These are phyloP conservation scores for Botryosphaeria dothidea DNA, from an alignment of 2,329 filamentous ascomycete species.

Conservation along the genomic window DNA sequence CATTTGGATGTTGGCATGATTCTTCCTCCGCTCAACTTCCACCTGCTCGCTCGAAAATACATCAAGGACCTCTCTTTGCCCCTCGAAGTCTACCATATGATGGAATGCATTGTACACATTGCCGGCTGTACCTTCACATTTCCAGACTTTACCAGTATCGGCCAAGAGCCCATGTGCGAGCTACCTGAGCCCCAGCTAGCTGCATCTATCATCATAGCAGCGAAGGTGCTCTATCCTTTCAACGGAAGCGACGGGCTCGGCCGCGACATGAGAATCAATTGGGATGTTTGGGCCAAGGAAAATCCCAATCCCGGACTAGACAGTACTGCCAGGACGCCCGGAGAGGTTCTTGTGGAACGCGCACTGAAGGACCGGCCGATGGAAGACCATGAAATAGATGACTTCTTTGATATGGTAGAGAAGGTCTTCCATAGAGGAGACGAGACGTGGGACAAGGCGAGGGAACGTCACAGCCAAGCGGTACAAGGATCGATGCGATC, in stretches of 20 bases:
- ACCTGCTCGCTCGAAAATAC: slow-evolving; percentile 64
- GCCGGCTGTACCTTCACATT: slow-evolving; percentile 60
- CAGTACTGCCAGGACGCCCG: background rate
- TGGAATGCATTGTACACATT: slow-evolving; percentile 57
- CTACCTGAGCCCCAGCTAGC: slow-evolving; percentile 72
- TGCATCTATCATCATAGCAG: slow-evolving; percentile 69
- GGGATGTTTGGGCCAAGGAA: slow-evolving; percentile 63
- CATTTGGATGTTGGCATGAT: slow-evolving; percentile 66
- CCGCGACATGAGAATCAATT: slow-evolving; percentile 66
- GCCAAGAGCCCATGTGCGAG: slow-evolving; percentile 23
- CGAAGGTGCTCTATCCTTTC: slow-evolving; percentile 79
- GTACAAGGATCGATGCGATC: slow-evolving; percentile 39
- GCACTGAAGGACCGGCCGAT: slow-evolving; percentile 46
- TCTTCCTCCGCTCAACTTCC: slow-evolving; percentile 72
- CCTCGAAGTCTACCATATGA: slow-evolving; percentile 64
- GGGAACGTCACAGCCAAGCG: slow-evolving; percentile 37
- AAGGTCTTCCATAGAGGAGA: slow-evolving; percentile 51
- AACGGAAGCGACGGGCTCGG: slow-evolving; percentile 55
- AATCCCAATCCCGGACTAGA: background rate
- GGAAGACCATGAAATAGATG: slow-evolving; percentile 63
- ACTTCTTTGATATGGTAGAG: slow-evolving; percentile 80
- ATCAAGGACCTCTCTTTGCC: slow-evolving; percentile 74
- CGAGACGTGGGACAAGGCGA: slow-evolving; percentile 26
- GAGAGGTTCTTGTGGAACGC: slow-evolving; percentile 38
- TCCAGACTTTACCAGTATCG: slow-evolving; percentile 38